Evolutionary conservation across 768 basidiomycete genomes (phyloP).

Genomic region (Wakefieldia striispora): DNA sequence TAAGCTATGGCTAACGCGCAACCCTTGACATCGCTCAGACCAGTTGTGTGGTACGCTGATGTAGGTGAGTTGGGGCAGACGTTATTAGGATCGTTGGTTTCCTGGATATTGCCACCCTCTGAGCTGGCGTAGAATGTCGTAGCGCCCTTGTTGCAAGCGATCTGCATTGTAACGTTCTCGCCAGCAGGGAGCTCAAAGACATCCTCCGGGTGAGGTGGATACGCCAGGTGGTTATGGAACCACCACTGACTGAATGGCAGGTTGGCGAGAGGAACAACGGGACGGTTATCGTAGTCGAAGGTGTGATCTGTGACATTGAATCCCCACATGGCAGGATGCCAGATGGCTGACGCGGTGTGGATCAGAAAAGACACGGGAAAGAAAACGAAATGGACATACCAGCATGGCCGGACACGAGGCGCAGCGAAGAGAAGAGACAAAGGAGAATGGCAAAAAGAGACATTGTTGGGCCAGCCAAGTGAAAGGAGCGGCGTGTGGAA

Average conservation of each 20-base stretch:
- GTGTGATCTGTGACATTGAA: slow-evolving; percentile 62
- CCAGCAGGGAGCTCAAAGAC: slow-evolving; percentile 63
- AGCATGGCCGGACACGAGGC: slow-evolving; percentile 13
- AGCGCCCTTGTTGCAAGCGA: slow-evolving; percentile 58
- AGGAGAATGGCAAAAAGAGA: not conserved
- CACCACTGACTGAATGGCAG: slow-evolving; percentile 47
- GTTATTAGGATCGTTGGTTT: slow-evolving; percentile 46
- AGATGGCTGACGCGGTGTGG: slow-evolving; percentile 38
- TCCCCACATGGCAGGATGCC: slow-evolving; percentile 60
- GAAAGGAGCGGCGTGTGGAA: too few species aligned
- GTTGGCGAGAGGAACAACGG: slow-evolving; percentile 41
- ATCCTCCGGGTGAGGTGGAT: slow-evolving; percentile 56
- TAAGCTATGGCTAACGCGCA: slow-evolving; percentile 79
- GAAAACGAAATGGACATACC: slow-evolving; percentile 10
- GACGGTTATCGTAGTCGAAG: slow-evolving; percentile 63
- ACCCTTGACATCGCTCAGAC: slow-evolving; percentile 52
- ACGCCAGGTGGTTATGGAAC: slow-evolving; percentile 61
- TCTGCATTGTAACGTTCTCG: slow-evolving; percentile 48
- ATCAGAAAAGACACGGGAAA: not conserved
- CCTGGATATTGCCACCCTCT: slow-evolving; percentile 51
- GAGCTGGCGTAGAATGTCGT: slow-evolving; percentile 56
- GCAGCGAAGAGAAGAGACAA: slow-evolving; percentile 1
- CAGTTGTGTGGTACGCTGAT: slow-evolving; percentile 54
- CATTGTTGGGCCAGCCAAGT: slow-evolving; percentile 23
- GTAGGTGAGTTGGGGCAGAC: slow-evolving; percentile 48